Evolutionary conservation across 1,139 yeast genomes (phyloP), one percentile per base, ranked within the genome.

Genomic region (Lodderomyces orthopsilosis): DNA sequence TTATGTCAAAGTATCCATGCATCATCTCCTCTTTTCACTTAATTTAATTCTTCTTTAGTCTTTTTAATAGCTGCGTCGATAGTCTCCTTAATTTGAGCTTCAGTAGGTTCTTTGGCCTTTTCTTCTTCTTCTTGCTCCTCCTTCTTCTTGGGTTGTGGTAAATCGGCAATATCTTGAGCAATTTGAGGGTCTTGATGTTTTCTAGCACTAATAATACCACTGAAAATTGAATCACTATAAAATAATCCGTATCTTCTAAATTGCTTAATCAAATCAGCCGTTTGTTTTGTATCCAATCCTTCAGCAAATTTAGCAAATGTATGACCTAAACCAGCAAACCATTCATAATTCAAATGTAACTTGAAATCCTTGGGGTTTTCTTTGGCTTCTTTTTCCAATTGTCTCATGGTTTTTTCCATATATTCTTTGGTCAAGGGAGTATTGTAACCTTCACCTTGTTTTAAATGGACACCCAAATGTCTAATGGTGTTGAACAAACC

Each of bases 381-480:
- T n/a, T 36, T 15, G 23, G 57, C 51, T 18, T 47, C 36, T 35
- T 46, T 47, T 12, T 48, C 44, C 35, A 50, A 48, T 26, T 55
- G 50, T 32, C 48, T 46, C 41, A 65, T 55, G 34, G 68, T 70
- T 42, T 61, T 53, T 41, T 63, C 46, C 37, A 61, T 54, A 37
- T 58, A 50, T 47, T 63, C 58, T 36, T 54, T 38, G 37, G 57
- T 61, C 43, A 82, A 55, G 10, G 85, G 85, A 19, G 90, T 81
- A 54, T 77, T 77, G 65, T 71, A 93, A 28, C 98, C 98, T 70
- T 93, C 98, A 43, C 94, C 96, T 10, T 68, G 66, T 22, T 76
- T 76, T 51, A 93, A 76, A 19, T 63, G 63, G 26, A 82, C 70
- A 26, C 95, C 94, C 53, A 85, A 79, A 38, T 71, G 65, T 51